phyloP scores from a whole-genome alignment of 306 rosid species.

The Malus orientalis region DNA sequence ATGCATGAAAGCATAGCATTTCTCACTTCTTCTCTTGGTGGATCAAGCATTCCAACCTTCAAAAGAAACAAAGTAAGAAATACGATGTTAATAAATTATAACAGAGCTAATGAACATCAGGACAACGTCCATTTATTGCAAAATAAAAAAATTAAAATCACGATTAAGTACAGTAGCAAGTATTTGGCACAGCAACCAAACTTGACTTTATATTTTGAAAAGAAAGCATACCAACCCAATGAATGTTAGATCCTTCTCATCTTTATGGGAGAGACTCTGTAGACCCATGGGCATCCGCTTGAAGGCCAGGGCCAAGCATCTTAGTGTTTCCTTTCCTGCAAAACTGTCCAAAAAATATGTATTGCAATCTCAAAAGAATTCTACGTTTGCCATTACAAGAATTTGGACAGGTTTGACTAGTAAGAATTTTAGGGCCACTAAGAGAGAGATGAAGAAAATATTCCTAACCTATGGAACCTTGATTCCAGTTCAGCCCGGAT shows the following conservation, averaged over 20 bases:
- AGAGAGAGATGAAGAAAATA: neutral
- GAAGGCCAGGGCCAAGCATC: slow-evolving; percentile 90
- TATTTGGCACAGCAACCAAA: slow-evolving; percentile 15
- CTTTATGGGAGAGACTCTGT: slow-evolving; percentile 53
- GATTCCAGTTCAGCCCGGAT: slow-evolving; percentile 66
- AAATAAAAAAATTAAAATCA: neutral
- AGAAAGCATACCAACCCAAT: slow-evolving; percentile 99
- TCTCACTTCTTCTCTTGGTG: slow-evolving; percentile 97
- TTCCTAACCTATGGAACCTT: slow-evolving; percentile 66
- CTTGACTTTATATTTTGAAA: slow-evolving; percentile 26
- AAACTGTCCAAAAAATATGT: slow-evolving; percentile 54
- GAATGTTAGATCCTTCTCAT: slow-evolving; percentile 90
- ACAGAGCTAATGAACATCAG: neutral
- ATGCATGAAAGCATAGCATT: slow-evolving; percentile 90
- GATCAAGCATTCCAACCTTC: slow-evolving; percentile 98
- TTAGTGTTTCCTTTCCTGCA: slow-evolving; percentile 92
- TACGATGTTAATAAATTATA: neutral
- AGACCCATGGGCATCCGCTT: slow-evolving; percentile 74
- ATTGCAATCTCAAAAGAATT: neutral
- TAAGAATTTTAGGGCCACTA: neutral
- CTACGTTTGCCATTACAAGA: neutral
- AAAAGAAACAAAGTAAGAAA: slow-evolving; percentile 8
- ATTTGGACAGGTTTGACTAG: neutral
- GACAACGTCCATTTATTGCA: neutral
- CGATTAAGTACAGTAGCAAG: neutral